Conservation (phyloP, 1,284 basidiomycete species). For the Cutaneotrichosporon cyanovorans region DNA sequence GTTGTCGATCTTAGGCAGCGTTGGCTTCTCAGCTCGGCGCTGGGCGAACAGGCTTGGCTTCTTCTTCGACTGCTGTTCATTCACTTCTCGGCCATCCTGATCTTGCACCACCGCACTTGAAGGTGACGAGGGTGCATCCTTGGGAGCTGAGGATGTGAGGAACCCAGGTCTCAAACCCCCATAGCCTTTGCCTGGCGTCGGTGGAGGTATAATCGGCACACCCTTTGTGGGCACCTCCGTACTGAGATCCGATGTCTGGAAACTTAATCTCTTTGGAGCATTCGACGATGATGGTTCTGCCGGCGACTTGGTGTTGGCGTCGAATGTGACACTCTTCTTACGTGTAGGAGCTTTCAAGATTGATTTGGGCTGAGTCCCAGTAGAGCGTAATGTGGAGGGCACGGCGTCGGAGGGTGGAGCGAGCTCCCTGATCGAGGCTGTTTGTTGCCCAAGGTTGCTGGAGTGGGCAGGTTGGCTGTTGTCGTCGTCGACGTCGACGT, state of each 20-base stretch:
- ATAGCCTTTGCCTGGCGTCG: not conserved
- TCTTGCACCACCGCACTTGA: no score
- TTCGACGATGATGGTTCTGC: slow-evolving; percentile 26
- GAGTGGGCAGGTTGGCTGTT: no score
- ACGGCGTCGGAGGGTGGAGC: no score
- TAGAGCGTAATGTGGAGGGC: no score
- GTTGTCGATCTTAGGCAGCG: slow-evolving; percentile 20
- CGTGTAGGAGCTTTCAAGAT: slow-evolving; percentile 34
- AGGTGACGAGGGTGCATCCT: not conserved
- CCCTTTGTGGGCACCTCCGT: no score
- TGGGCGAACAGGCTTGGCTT: slow-evolving; percentile 34
- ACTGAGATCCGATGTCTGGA: no score
- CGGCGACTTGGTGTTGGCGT: slow-evolving; percentile 31
- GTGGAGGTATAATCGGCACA: no score
- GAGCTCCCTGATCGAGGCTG: no score
- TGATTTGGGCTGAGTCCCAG: slow-evolving; percentile 24
- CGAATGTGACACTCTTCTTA: slow-evolving; percentile 41
- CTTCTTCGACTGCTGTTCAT: slow-evolving; percentile 12
- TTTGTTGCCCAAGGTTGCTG: no score
- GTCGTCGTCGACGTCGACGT: not conserved
- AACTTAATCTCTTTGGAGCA: no score
- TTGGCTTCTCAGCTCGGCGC: slow-evolving; percentile 9
- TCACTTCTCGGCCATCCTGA: no score
- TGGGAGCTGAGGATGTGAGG: not conserved
- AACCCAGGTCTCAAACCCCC: not conserved